phyloP scores from a whole-genome alignment of 148 eudicot species.

The Bassia scoparia region DNA sequence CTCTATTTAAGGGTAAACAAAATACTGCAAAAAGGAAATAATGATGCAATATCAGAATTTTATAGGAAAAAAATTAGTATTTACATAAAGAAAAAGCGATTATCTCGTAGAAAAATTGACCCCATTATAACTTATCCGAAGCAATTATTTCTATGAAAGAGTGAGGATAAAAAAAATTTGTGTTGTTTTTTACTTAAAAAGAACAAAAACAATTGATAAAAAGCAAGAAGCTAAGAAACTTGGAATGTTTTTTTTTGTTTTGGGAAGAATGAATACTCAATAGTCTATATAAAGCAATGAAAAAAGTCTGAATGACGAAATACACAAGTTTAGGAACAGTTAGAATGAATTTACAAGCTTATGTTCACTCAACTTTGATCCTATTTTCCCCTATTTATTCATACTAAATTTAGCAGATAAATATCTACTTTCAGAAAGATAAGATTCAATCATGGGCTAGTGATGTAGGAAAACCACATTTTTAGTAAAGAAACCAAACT shows the following conservation, averaged over 20 bases:
- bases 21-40: too few relatives aligned
- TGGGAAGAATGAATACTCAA: not conserved
- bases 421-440: too few relatives aligned
- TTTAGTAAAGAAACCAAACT: too few relatives aligned
- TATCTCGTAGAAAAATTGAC: constrained; percentile 1
- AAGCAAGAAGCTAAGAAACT: not conserved
- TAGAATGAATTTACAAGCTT: not conserved
- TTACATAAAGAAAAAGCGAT: constrained; percentile 13
- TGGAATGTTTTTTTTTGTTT: not conserved
- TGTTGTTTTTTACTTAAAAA: too few relatives aligned
- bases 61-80: not conserved
- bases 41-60: not conserved
- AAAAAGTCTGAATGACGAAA: not conserved
- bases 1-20: not conserved
- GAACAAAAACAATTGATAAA: not conserved
- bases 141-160: not conserved
- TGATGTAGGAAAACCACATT: too few relatives aligned
- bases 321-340: not conserved
- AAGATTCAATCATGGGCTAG: too few relatives aligned
- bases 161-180: not conserved
- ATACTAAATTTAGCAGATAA: not conserved
- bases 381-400: not conserved
- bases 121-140: not conserved
- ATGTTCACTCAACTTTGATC: not conserved
- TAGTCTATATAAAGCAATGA: not conserved